Conservation (phyloP, 306 rosid species). For the Morella rubra region DNA sequence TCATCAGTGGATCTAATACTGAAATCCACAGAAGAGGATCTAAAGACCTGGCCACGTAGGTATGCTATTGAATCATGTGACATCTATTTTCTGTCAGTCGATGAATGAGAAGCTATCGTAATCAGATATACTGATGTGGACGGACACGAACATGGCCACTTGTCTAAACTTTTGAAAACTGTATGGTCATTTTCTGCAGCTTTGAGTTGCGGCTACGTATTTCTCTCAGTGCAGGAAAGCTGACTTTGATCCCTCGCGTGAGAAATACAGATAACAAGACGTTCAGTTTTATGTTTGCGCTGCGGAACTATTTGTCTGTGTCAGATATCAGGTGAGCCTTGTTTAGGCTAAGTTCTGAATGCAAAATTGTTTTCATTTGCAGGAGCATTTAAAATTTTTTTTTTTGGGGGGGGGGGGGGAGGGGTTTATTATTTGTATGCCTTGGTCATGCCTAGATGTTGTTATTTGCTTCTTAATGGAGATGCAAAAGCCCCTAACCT, state of each 20-base stretch:
- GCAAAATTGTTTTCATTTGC: neutral
- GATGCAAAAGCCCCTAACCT: neutral
- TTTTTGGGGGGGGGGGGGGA: neutral
- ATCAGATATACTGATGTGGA: neutral
- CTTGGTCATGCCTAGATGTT: neutral
- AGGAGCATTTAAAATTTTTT: neutral
- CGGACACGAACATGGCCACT: constrained; percentile 3
- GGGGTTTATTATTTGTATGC: neutral
- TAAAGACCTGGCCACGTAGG: constrained; percentile 62
- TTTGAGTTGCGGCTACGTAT: constrained; percentile 70
- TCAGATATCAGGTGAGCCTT: constrained; percentile 73
- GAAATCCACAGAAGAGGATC: constrained; percentile 59
- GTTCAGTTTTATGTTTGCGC: constrained; percentile 59
- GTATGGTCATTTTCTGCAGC: constrained; percentile 36
- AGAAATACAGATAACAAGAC: constrained; percentile 63
- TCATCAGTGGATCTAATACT: constrained; percentile 70
- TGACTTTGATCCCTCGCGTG: constrained; percentile 55
- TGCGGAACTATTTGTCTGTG: constrained; percentile 59
- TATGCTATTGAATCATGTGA: constrained; percentile 15
- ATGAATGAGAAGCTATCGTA: neutral
- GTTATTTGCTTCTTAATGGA: no score
- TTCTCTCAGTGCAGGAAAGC: constrained; percentile 60
- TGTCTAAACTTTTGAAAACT: constrained; percentile 3
- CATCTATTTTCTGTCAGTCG: neutral
- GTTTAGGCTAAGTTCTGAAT: constrained; percentile 5